A percentile compares a stretch with the other conserved stretches of the same genome.
These are phyloP conservation scores for Phytopythium vexans DNA, from an alignment of 352 stramenopile species.

Conservation along the genomic window DNA sequence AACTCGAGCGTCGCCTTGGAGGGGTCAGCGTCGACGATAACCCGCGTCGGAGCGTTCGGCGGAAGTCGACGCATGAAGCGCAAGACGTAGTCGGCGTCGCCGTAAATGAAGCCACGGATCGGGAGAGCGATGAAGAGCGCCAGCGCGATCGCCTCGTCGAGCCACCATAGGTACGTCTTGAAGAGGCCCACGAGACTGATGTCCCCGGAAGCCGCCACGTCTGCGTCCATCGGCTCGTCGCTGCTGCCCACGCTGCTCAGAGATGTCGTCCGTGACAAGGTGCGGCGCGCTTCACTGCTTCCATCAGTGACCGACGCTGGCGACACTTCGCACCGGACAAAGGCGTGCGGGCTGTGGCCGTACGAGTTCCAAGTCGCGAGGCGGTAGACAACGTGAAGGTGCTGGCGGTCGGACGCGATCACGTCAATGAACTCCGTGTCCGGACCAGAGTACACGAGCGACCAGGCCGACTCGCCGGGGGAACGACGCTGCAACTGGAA, in stretches of 20 bases:
- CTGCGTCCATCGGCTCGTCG: conserved; percentile 6
- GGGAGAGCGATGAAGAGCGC: conserved; percentile 72
- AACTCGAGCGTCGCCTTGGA: conserved; percentile 53
- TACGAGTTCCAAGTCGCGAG: conserved; percentile 85
- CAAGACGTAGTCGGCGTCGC: conserved; percentile 73
- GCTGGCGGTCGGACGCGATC: conserved; percentile 32
- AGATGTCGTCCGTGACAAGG: conserved; percentile 5
- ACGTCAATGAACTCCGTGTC: conserved; percentile 76
- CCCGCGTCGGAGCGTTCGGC: conserved; percentile 77
- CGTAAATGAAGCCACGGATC: conserved; percentile 81
- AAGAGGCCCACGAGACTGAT: conserved; percentile 36
- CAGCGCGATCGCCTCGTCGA: conserved; percentile 79
- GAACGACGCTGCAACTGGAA: conserved; percentile 73
- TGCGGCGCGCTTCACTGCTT: too few species aligned
- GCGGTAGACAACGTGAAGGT: conserved; percentile 57
- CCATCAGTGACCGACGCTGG: not conserved
- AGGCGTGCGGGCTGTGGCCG: conserved; percentile 55
- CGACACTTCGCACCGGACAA: conserved; percentile 49
- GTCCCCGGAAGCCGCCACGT: conserved; percentile 5
- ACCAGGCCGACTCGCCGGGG: conserved; percentile 56
- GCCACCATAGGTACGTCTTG: conserved; percentile 80
- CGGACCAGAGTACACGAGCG: conserved; percentile 50
- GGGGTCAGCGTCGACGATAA: conserved; percentile 62
- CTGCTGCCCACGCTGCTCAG: conserved; percentile 8
- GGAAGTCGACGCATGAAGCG: conserved; percentile 62